phyloP scores from a whole-genome alignment of 2,329 filamentous ascomycete genomes.

The Pseudonectria foliicola region DNA sequence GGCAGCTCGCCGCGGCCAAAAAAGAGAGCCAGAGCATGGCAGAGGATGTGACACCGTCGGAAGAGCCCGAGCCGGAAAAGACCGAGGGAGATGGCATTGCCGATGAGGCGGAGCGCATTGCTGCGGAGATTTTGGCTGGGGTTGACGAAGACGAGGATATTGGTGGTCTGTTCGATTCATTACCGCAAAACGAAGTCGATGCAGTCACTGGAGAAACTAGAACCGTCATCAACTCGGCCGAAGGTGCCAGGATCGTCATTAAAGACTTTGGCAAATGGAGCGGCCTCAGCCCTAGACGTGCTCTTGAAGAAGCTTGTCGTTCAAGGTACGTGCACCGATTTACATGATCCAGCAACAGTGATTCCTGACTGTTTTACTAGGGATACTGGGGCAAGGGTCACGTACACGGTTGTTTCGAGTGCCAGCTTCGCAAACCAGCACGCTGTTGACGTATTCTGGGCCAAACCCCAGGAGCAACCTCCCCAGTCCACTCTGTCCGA shows the following conservation, averaged over 20 bases:
- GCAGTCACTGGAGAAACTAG: slow-evolving; percentile 49
- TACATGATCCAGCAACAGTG: too few relatives aligned
- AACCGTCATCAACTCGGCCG: slow-evolving; percentile 45
- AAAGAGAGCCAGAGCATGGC: slow-evolving; percentile 24
- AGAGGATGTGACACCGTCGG: slow-evolving; percentile 10
- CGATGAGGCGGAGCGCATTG: slow-evolving; percentile 51
- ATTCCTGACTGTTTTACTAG: slow-evolving; percentile 30
- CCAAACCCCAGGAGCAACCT: slow-evolving; percentile 57
- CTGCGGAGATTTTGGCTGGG: slow-evolving; percentile 51
- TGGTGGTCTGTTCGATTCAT: slow-evolving; percentile 46
- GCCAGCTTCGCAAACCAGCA: slow-evolving; percentile 71
- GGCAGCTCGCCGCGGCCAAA: slow-evolving; percentile 48
- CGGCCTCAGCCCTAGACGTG: slow-evolving; percentile 66
- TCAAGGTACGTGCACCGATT: slow-evolving; percentile 48
- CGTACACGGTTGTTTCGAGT: slow-evolving; percentile 63
- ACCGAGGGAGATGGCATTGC: slow-evolving; percentile 40
- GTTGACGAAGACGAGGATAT: slow-evolving; percentile 49
- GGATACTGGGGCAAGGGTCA: slow-evolving; percentile 61
- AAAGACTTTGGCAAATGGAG: slow-evolving; percentile 80
- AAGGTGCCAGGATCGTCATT: slow-evolving; percentile 53
- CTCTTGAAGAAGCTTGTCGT: slow-evolving; percentile 82
- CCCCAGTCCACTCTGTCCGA: slow-evolving; percentile 28
- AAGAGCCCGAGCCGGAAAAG: slow-evolving; percentile 17
- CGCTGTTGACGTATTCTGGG: slow-evolving; percentile 69
- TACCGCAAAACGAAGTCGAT: slow-evolving; percentile 56